phyloP scores from a whole-genome alignment of 495 filamentous ascomycete genomes.

The Penicillium paradoxum region DNA sequence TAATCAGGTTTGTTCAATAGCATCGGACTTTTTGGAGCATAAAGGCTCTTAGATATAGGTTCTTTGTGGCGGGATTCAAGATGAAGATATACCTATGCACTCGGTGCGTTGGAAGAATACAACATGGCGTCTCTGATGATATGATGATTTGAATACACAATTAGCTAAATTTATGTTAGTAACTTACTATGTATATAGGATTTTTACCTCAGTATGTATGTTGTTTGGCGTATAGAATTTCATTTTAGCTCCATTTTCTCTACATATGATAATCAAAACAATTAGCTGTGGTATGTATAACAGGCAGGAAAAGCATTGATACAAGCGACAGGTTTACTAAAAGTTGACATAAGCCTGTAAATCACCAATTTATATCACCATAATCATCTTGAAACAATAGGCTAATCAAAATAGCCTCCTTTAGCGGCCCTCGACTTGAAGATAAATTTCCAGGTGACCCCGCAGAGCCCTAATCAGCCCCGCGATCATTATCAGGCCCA shows the following conservation, averaged over 20 bases:
- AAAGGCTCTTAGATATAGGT: background rate
- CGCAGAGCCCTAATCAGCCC: slow-evolving; percentile 37
- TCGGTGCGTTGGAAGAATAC: too few species aligned
- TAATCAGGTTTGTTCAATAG: too few species aligned
- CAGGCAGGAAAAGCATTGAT: background rate
- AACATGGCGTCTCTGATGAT: too few species aligned
- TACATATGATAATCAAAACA: too few species aligned
- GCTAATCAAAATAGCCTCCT: background rate
- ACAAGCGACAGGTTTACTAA: background rate
- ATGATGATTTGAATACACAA: too few species aligned
- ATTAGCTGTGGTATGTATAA: background rate
- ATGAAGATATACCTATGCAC: too few species aligned
- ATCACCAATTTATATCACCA: background rate
- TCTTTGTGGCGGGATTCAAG: too few species aligned
- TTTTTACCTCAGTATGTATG: too few species aligned
- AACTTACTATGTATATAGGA: too few species aligned
- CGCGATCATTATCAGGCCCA: slow-evolving; percentile 22
- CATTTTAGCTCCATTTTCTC: too few species aligned
- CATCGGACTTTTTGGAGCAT: background rate
- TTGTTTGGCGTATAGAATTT: too few species aligned
- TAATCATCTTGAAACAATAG: background rate
- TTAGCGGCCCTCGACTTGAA: background rate
- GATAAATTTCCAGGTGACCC: slow-evolving; percentile 22
- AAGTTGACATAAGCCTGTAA: background rate
- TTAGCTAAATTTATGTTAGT: too few species aligned